Evolutionary conservation across 371 early-diverging fungal genomes (phyloP), one percentile per base, ranked within the genome.

Genomic region (Choanephora cucurbitarum): DNA sequence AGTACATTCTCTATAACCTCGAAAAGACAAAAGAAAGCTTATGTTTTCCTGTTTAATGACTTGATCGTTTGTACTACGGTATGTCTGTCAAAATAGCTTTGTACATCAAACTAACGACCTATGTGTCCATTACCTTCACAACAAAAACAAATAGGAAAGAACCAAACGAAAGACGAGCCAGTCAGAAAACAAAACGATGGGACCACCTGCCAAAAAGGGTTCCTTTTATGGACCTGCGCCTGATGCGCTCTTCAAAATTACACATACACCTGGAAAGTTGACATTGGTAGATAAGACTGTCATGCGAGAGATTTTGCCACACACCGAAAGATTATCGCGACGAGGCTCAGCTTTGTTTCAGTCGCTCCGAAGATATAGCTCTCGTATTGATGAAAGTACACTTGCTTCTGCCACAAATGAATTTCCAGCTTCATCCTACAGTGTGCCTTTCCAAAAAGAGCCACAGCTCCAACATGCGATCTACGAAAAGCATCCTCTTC

Each of bases 101-200:
- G n/a, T n/a, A n/a, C n/a, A n/a, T n/a, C n/a, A n/a, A n/a, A n/a
- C n/a, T n/a, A n/a, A n/a, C n/a, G n/a, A n/a, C n/a, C n/a, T n/a
- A n/a, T n/a, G n/a, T n/a, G n/a, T n/a, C 31, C 39, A 34, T n/a
- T n/a, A n/a, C n/a, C n/a, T n/a, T n/a, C n/a, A n/a, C n/a, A n/a
- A n/a, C n/a, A n/a, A n/a, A n/a, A n/a, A n/a, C n/a, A n/a, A n/a
- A 19, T 34, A 57, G 52, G 62, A 62, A 52, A 56, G 54, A 71
- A 73, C 51, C 60, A 73, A 42, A 79, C 86, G 64, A 64, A 76
- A 37, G 64, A 73, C 62, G 75, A 73, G 56, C 41, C 71, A 15
- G 62, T 75, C 33, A 60, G 72, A 68, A 61, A 72, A 55, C 55
- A 58, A 33, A 50, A 43, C 9, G 2, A 40, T 44, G 53, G 64